Conservation (phyloP, 2,329 filamentous ascomycete genomes). For the Diaporthe vexans region DNA sequence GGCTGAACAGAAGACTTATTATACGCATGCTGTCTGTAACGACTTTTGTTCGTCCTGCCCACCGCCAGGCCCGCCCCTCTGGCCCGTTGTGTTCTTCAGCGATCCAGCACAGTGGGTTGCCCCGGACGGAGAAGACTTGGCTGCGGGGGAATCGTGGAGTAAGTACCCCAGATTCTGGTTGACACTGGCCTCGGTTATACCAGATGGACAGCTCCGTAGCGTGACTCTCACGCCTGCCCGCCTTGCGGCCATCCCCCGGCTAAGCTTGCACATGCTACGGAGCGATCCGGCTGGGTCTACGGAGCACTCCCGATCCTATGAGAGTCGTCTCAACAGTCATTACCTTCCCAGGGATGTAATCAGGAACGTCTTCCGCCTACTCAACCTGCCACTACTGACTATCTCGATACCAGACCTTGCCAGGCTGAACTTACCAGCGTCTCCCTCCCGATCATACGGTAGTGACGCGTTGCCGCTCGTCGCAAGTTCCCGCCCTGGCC, state of each 20-base stretch:
- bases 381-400: neutral
- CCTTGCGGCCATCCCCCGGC: neutral
- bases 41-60: neutral
- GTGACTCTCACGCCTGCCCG: neutral
- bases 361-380: neutral
- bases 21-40: neutral
- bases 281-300: neutral
- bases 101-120: neutral
- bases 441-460: too few species aligned
- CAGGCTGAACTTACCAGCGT: neutral
- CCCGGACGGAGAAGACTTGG: conserved; percentile 1
- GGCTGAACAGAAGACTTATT: neutral
- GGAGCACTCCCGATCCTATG: neutral
- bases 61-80: neutral
- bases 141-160: conserved; percentile 6
- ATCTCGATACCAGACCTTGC: neutral
- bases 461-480: neutral
- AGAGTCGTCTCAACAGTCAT: too few species aligned
- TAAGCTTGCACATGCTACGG: neutral
- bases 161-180: conserved; percentile 1
- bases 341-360: neutral
- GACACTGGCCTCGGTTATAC: neutral
- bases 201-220: conserved; percentile 10
- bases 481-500: too few species aligned
- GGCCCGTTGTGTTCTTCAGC: neutral